Conservation (phyloP, 441 rosid genomes). For the Jatropha multifida region DNA sequence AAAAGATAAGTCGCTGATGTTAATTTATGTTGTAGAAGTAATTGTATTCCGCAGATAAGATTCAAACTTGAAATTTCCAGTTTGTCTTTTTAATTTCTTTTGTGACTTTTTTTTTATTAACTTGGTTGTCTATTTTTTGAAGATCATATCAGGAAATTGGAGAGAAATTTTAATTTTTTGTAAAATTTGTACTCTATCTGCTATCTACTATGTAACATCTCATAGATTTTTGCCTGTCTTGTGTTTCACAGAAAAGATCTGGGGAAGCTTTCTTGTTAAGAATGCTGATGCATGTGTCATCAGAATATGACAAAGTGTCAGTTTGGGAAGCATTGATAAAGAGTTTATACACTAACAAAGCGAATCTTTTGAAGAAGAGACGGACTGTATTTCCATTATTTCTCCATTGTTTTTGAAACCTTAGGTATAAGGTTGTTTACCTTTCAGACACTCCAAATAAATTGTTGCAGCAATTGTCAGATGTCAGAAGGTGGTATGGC, state of each 20-base stretch:
- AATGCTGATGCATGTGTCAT: slow-evolving; percentile 28
- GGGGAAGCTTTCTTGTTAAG: slow-evolving; percentile 28
- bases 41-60: not conserved
- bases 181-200: not conserved
- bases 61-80: not conserved
- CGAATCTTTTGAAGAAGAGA: slow-evolving; percentile 29
- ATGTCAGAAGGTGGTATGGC: slow-evolving; percentile 55
- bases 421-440: slow-evolving; percentile 19
- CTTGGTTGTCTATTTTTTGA: not conserved
- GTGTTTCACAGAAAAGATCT: slow-evolving; percentile 8
- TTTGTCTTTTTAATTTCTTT: not conserved
- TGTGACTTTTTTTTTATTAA: not conserved
- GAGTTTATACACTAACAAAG: slow-evolving; percentile 26
- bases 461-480: slow-evolving; percentile 22
- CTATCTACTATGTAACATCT: not conserved
- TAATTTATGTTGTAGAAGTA: not conserved
- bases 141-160: slow-evolving; percentile 6
- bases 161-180: not conserved
- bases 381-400: slow-evolving; percentile 20
- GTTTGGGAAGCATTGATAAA: slow-evolving; percentile 30
- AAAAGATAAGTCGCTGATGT: not conserved
- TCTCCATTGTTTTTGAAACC: slow-evolving; percentile 24
- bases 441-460: slow-evolving; percentile 15
- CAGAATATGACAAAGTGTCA: slow-evolving; percentile 23
- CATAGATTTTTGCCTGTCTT: slow-evolving; percentile 7